Evolutionary conservation across 371 early-diverging fungal species (phyloP), one percentile per base, ranked within the genome.

Genomic region (Mucor irregularis): DNA sequence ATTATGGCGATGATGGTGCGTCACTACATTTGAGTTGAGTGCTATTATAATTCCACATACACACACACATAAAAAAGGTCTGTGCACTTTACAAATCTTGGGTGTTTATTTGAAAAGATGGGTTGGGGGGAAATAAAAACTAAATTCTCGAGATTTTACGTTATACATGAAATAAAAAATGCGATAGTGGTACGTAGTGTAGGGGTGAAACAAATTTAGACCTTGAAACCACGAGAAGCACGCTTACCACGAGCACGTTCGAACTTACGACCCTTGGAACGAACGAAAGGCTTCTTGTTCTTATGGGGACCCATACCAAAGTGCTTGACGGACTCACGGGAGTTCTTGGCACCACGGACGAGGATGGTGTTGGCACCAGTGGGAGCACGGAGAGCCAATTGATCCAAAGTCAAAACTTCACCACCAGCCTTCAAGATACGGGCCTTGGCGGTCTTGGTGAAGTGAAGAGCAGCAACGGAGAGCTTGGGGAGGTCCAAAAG

Each of bases 201-300:
- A 17, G n/a, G 13, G 4, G 35, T 14, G 42, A 25, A 11, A 31
- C 9, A 31, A 42, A 42, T 80, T 86, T 88, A 90, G 61, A 78
- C 86, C 88, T 92, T 93, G 91, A 88, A 95, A 73, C 95, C 95
- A 74, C 94, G 91, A 78, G 89, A 88, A 71, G 91, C 88, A 87
- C 99, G 91, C 78, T 96, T 93, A 88, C 97, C 98, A 94, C 99
- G 96, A 73, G 98, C 98, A 58, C 86, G 82, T 84, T 97, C 98
- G 83, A 96, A 96, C 92, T 98, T 98, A 85, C 99, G 92, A 59
- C 99, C 99, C 94, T 97, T 97, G 83, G 92, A 90, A 73, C 93
- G 92, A 74, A 97, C 92, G 74, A 91, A 96, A 69, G 99, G 99
- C 90, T 81, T 83, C 76, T 74, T 76, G 68, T 84, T 71, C 82